These are phyloP conservation scores for Plasmopara viticola DNA, from an alignment of 352 stramenopile species.

Conservation along the genomic window DNA sequence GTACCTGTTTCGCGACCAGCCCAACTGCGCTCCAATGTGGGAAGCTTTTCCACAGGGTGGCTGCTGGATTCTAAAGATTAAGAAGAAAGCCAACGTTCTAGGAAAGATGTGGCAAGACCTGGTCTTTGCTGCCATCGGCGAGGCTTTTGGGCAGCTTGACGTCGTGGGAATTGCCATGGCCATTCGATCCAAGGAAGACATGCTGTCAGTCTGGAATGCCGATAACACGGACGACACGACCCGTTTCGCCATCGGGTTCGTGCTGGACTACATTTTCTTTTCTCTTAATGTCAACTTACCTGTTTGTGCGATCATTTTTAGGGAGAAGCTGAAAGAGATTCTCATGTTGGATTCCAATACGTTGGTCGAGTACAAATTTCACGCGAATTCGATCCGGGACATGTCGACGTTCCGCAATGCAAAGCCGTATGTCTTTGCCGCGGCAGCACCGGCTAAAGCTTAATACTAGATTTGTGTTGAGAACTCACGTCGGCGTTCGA, in stretches of 20 bases:
- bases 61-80: constrained; percentile 94
- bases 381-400: constrained; percentile 89
- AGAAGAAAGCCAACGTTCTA: constrained; percentile 91
- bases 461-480: too few relatives aligned
- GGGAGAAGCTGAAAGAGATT: constrained; percentile 92
- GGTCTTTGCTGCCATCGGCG: constrained; percentile 87
- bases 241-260: constrained; percentile 73
- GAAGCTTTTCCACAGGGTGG: constrained; percentile 89
- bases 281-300: neutral
- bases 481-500: too few relatives aligned
- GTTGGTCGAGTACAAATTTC: constrained; percentile 94
- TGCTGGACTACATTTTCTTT: too few relatives aligned
- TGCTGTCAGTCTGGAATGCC: constrained; percentile 92
- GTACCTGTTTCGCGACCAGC: constrained; percentile 89
- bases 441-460: constrained; percentile 29
- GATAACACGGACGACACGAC: constrained; percentile 88
- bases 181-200: constrained; percentile 91
- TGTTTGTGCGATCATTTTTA: constrained; percentile 11
- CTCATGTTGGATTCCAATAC: constrained; percentile 92
- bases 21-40: constrained; percentile 87
- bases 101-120: constrained; percentile 95
- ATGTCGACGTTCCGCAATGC: constrained; percentile 92
- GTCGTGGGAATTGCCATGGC: constrained; percentile 91
- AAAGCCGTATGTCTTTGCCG: constrained; percentile 88
- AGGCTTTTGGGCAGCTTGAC: constrained; percentile 88